These are phyloP conservation scores for Claviceps citrina DNA, from an alignment of 2,329 filamentous ascomycete species.

Conservation along the genomic window DNA sequence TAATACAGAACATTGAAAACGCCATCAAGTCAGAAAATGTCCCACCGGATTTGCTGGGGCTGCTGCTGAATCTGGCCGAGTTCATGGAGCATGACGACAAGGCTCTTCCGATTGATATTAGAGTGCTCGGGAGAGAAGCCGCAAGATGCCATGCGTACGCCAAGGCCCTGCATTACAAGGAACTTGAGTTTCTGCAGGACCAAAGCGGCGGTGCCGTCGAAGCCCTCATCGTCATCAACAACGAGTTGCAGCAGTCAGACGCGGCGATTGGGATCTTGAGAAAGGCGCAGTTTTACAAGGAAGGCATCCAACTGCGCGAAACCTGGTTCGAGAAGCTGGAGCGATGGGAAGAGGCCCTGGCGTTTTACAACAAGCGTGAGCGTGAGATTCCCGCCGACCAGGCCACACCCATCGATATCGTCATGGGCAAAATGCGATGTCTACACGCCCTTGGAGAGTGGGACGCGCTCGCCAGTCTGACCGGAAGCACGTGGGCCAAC, in stretches of 20 bases:
- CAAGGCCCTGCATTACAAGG: slow-evolving; percentile 97
- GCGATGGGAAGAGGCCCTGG: slow-evolving; percentile 91
- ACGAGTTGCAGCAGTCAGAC: slow-evolving; percentile 95
- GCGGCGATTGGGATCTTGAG: slow-evolving; percentile 94
- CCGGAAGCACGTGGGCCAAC: slow-evolving; percentile 86
- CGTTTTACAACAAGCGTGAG: slow-evolving; percentile 81
- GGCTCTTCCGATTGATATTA: slow-evolving; percentile 90
- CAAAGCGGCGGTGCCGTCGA: slow-evolving; percentile 92
- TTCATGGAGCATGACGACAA: slow-evolving; percentile 99
- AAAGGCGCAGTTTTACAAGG: slow-evolving; percentile 88
- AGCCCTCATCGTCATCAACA: slow-evolving; percentile 97
- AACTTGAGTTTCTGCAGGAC: slow-evolving; percentile 94
- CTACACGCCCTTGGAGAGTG: slow-evolving; percentile 93
- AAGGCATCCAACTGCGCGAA: slow-evolving; percentile 84
- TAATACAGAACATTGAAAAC: slow-evolving; percentile 88
- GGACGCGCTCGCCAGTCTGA: slow-evolving; percentile 79
- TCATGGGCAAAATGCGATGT: slow-evolving; percentile 99
- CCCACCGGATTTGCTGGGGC: slow-evolving; percentile 84
- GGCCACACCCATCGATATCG: slow-evolving; percentile 66
- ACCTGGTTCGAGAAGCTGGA: slow-evolving; percentile 99
- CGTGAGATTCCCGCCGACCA: slow-evolving; percentile 44
- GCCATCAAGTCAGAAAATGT: slow-evolving; percentile 92
- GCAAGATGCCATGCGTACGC: slow-evolving; percentile 95
- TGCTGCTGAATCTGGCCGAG: slow-evolving; percentile 88
- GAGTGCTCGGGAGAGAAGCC: slow-evolving; percentile 84